Evolutionary conservation across 257 asterid genomes (phyloP).

Genomic region (Solanum medicagineum): DNA sequence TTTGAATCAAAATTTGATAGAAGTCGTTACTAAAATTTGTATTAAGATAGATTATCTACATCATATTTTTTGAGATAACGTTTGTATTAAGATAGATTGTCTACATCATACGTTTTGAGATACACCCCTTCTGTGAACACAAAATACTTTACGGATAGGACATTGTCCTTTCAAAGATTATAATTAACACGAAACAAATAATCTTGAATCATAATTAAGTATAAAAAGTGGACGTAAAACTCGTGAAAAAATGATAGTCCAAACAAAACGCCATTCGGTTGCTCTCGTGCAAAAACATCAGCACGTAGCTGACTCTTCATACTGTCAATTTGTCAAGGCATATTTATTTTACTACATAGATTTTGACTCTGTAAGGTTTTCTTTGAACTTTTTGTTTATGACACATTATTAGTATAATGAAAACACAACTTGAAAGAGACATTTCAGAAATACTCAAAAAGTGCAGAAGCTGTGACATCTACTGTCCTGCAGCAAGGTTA

Average conservation of each 20-base stretch:
- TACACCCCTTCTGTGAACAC: background rate
- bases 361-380: background rate
- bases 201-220: background rate
- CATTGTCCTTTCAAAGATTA: background rate
- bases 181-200: background rate
- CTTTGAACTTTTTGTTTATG: background rate
- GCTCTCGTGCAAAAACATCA: background rate
- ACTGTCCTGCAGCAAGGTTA: background rate
- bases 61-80: too few relatives aligned
- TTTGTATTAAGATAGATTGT: background rate
- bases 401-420: background rate
- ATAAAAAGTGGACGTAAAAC: background rate
- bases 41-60: too few relatives aligned
- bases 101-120: background rate
- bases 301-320: background rate
- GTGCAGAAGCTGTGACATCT: background rate
- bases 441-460: background rate
- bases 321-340: background rate
- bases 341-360: background rate
- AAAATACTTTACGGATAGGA: background rate
- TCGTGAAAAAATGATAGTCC: background rate
- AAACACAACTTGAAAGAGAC: background rate
- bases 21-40: too few relatives aligned
- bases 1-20: too few relatives aligned
- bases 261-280: background rate